Evolutionary conservation across 306 rosid species (phyloP), one percentile per base, ranked within the genome.

Genomic region (Argentina anserina): DNA sequence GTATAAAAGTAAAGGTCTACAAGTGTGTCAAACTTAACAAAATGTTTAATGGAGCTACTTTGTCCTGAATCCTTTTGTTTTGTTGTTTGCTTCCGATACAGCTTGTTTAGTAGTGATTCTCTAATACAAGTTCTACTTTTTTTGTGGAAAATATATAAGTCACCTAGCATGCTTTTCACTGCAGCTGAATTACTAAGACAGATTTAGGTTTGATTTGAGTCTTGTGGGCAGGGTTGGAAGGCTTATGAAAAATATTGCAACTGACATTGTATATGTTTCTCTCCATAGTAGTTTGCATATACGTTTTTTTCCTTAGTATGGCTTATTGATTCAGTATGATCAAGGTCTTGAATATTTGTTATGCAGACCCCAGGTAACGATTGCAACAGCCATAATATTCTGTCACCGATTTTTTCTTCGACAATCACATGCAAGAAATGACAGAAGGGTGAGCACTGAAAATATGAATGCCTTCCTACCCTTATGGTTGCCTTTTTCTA

Each of bases 311-410:
- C 41, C 43, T 37, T 66, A 11, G 34, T 47, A n/a, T 12, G 45
- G 42, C 20, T 52, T 29, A 67, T 64, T 70, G 71, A 25, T 73
- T 60, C 66, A 49, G 37, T 56, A 34, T 70, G 72, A 53, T 70
- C n/a, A 70, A 29, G n/a, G 61, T 75, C 58, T 23, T 65, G 26
- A 42, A 40, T 68, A 41, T 69, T 69, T 74, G 67, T 73, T 71
- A 69, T 86, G 90, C 95, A 94, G 98, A 60, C 98, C 97, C 79
- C 98, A 94, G 85, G 94, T 94, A 71, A 94, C 98, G 66, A 94
- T 94, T 74, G 98, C 98, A 42, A 91, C 98, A 31, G 97, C 98
- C 66, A 94, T 94, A 84, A 89, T 91, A 29, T 91, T 94, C 84
- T 94, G 97, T 76, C 98, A 94, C 66, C 89, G 98, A 69, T 89